A percentile compares a stretch with the other conserved stretches of the same genome.
Evolutionary conservation across 371 early-diverging fungal species (phyloP).

Genomic region (Rhizopus microsporus): DNA sequence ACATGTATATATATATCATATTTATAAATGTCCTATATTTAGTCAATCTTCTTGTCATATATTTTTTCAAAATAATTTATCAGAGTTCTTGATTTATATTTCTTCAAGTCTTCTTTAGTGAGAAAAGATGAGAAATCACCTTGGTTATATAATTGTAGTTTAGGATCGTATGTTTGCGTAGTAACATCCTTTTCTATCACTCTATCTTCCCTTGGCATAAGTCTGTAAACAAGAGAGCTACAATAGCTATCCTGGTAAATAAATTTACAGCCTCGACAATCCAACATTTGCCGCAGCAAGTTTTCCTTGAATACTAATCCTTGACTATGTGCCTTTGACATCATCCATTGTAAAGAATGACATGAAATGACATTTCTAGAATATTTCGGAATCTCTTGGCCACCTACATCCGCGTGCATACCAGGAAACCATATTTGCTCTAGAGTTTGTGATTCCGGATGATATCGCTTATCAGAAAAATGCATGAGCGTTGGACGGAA

Average conservation of each 20-base stretch:
- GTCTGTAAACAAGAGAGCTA: conserved; percentile 21
- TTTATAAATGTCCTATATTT: too few relatives aligned
- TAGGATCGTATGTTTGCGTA: not conserved
- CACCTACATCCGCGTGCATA: conserved; percentile 39
- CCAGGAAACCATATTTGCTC: conserved; percentile 48
- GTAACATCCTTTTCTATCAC: conserved; percentile 21
- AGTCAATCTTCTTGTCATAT: conserved; percentile 66
- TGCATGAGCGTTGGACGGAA: conserved; percentile 37
- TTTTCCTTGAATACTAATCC: conserved; percentile 31
- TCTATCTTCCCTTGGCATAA: conserved; percentile 34
- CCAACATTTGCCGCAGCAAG: conserved; percentile 5
- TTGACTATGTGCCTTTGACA: conserved; percentile 28
- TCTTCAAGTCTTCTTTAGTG: conserved; percentile 21
- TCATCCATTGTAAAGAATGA: conserved; percentile 42
- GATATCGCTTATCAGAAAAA: conserved; percentile 9
- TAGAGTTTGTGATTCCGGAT: conserved; percentile 19
- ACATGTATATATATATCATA: too few relatives aligned
- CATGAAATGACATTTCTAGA: conserved; percentile 22
- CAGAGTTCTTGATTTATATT: conserved; percentile 34
- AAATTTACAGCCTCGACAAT: conserved; percentile 16
- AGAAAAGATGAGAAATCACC: conserved; percentile 24
- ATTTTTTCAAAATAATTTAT: conserved; percentile 4
- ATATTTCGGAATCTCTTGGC: conserved; percentile 15
- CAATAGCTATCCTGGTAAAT: conserved; percentile 33
- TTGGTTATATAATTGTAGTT: conserved; percentile 17